A percentile compares a stretch with the other conserved stretches of the same genome.
Conservation (phyloP, 2,329 filamentous ascomycete genomes). For the Aspergillus fumigatiaffinis region DNA sequence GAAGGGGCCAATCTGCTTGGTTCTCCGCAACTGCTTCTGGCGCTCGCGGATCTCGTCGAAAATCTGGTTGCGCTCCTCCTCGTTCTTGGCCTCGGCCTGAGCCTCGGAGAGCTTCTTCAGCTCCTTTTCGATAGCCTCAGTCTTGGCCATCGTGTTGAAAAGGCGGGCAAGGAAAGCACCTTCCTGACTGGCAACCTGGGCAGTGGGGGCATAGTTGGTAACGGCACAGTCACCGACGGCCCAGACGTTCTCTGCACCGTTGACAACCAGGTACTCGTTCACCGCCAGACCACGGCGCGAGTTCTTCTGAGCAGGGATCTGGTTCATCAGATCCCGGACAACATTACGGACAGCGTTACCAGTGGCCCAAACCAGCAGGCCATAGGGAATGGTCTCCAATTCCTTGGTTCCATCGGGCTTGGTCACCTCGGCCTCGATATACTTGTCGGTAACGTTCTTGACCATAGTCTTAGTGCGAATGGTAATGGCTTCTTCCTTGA, state of each 20-base stretch:
- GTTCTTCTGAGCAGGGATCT: slow-evolving; percentile 92
- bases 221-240: slow-evolving; percentile 96
- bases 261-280: slow-evolving; percentile 98
- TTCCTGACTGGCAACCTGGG: slow-evolving; percentile 94
- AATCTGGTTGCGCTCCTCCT: slow-evolving; percentile 54
- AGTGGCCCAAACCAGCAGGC: slow-evolving; percentile 95
- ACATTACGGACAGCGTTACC: slow-evolving; percentile 90
- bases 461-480: slow-evolving; percentile 99
- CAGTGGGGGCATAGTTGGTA: slow-evolving; percentile 94
- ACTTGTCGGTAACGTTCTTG: slow-evolving; percentile 90
- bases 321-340: slow-evolving; percentile 83
- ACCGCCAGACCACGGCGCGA: slow-evolving; percentile 92
- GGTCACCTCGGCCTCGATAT: slow-evolving; percentile 82
- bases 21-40: slow-evolving; percentile 80
- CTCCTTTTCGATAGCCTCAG: slow-evolving; percentile 72
- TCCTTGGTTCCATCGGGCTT: slow-evolving; percentile 81
- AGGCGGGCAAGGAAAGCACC: slow-evolving; percentile 90
- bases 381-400: slow-evolving; percentile 79
- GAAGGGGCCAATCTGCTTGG: slow-evolving; percentile 96
- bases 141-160: slow-evolving; percentile 99
- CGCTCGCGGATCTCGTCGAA: slow-evolving; percentile 77
- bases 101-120: slow-evolving; percentile 65
- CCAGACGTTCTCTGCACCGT: slow-evolving; percentile 96
- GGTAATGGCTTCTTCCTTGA: slow-evolving; percentile 97
- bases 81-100: slow-evolving; percentile 63